Evolutionary conservation across 805 yeast genomes (phyloP), one percentile per base, ranked within the genome.

Genomic region (Kuraishia hungarica): DNA sequence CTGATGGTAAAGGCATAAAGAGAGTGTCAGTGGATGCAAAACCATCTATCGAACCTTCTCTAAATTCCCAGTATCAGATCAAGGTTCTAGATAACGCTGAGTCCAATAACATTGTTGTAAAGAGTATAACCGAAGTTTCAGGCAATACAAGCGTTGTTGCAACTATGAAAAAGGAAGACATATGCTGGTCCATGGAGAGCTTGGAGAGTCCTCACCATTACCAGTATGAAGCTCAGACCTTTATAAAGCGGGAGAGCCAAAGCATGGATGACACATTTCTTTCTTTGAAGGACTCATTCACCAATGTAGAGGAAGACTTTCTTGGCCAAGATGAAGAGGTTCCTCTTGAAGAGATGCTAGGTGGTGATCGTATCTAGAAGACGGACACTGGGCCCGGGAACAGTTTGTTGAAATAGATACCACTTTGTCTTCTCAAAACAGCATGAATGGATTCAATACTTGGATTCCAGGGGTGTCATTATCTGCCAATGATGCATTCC

Each of bases 401-500:
- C 43, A 35, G 17, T 35, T 35, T 35, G 17, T 15, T 13, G 43
- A 35, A 13, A 15, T 17, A 8, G 43, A 35, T 4, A 3, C 11
- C 43, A 35, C 43, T 35, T 17, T 35, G 17, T 6, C 43, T 13
- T 10, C 43, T 7, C 43, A 35, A 15, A 13, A 13, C 8, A 3
- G 43, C 46, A 50, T 26, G 10, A 35, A 26, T 10, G 53, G 53
- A 15, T 51, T 35, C 49, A 39, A 51, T 2, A 21, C 35, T 10
- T 59, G 62, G 62, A 59, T 58, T 22, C 59, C 62, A 1, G 54
- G 57, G 50, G 58, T 54, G 13, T 19, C 39, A n/a, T 49, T 59
- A 19, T 52, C 55, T 6, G 52, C 47, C 15, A 57, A 19, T 39
- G 47, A 22, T 47, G 62, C 65, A 0, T 54, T 58, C 22, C 54